phyloP scores from a whole-genome alignment of 2,329 filamentous ascomycete species.

The Moelleriella libera region DNA sequence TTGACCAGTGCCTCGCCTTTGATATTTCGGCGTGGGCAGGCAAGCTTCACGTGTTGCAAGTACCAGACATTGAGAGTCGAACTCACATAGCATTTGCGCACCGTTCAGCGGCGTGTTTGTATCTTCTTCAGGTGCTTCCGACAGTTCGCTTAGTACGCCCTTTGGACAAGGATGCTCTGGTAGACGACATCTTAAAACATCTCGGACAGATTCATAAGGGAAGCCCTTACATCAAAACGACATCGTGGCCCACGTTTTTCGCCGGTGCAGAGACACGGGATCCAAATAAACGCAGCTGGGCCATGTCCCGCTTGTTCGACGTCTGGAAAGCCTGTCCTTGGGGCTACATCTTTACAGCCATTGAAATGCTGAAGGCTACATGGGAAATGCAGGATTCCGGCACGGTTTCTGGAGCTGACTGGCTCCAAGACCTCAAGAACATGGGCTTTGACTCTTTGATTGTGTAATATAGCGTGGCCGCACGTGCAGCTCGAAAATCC shows the following conservation, averaged over 20 bases:
- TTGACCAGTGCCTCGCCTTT: slow-evolving; percentile 25
- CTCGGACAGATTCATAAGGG: slow-evolving; percentile 30
- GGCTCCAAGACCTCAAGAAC: slow-evolving; percentile 28
- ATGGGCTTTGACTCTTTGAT: slow-evolving; percentile 31
- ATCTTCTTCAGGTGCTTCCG: slow-evolving; percentile 29
- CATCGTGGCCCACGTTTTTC: slow-evolving; percentile 45
- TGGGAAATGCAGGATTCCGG: slow-evolving; percentile 27
- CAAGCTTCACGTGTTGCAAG: slow-evolving; percentile 19
- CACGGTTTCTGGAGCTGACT: slow-evolving; percentile 15
- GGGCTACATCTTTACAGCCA: slow-evolving; percentile 35
- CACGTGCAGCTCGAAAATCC: not conserved
- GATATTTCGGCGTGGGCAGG: slow-evolving; percentile 27
- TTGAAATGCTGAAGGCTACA: slow-evolving; percentile 32
- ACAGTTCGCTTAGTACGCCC: slow-evolving; percentile 18
- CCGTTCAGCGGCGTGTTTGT: slow-evolving; percentile 30
- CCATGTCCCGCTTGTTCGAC: slow-evolving; percentile 29
- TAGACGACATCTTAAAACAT: slow-evolving; percentile 34
- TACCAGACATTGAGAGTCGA: slow-evolving; percentile 25
- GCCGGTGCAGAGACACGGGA: slow-evolving; percentile 40
- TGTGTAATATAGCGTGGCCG: slow-evolving; percentile 15
- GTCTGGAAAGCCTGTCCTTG: slow-evolving; percentile 32
- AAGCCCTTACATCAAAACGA: slow-evolving; percentile 42
- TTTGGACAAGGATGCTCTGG: slow-evolving; percentile 29
- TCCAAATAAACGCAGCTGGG: slow-evolving; percentile 31
- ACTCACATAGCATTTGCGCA: slow-evolving; percentile 30